Evolutionary conservation across 306 rosid genomes (phyloP).

Genomic region (Casuarina equisetifolia): DNA sequence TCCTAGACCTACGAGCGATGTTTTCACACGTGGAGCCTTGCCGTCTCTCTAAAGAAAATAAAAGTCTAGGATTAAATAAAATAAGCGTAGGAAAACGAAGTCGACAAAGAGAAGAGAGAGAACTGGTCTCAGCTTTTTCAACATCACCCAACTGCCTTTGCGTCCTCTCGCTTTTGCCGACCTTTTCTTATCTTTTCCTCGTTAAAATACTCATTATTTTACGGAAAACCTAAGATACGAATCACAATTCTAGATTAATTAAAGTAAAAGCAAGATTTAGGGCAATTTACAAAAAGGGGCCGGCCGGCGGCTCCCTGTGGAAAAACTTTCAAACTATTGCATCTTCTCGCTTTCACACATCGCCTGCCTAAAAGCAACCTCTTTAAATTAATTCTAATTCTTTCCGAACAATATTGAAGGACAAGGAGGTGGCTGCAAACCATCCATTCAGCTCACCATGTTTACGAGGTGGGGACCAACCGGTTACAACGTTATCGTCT

Average conservation of each 20-base stretch:
- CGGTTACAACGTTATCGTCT: too few relatives aligned
- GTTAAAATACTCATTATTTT: not conserved
- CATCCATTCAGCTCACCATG: not conserved
- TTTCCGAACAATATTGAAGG: too few relatives aligned
- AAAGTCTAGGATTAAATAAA: not conserved
- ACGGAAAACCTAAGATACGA: not conserved
- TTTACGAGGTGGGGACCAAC: not conserved
- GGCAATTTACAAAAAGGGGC: not conserved
- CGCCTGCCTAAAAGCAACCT: too few relatives aligned
- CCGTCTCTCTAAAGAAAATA: not conserved
- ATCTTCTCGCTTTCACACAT: too few relatives aligned
- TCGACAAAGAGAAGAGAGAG: not conserved
- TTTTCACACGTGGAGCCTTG: slow-evolving; percentile 22
- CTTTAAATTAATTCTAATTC: too few relatives aligned
- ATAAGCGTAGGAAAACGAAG: not conserved
- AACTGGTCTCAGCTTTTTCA: slow-evolving; percentile 4
- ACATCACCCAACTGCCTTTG: not conserved
- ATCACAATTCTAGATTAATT: slow-evolving; percentile 4
- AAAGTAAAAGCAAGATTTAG: not conserved
- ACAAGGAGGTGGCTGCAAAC: not conserved
- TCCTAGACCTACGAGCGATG: slow-evolving; percentile 3
- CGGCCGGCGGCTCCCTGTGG: not conserved
- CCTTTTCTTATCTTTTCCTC: not conserved
- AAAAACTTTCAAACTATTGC: too few relatives aligned
- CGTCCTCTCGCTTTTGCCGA: not conserved